Evolutionary conservation across 495 filamentous ascomycete genomes (phyloP), one percentile per base, ranked within the genome.

Genomic region (Pyrenopolyporus hunteri): DNA sequence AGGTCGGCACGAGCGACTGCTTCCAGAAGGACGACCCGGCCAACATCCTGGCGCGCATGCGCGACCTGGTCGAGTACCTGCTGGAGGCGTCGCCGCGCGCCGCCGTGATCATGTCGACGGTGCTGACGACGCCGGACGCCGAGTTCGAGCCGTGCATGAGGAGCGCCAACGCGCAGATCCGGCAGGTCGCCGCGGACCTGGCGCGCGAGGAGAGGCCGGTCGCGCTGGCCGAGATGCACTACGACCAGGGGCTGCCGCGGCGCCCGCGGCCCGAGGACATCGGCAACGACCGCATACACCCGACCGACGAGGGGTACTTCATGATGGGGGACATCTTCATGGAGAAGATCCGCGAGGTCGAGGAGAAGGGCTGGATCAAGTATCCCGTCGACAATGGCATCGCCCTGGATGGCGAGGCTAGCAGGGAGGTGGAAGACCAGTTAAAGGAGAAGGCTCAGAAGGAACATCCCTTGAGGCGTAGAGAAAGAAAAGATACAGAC

Each of bases 241-340:
- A 61, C 54, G 44, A 66, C 37, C 53, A 72, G 49, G 48, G 51
- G 26, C 31, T 63, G 1, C 48, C 76, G 28, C 17, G 66, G 57
- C 66, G 70, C n/a, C 60, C 68, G 10, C 14, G 48, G 48, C 57
- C 68, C 25, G 48, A 69, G 32, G 44, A 70, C 58, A 66, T 72
- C 66, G 54, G 63, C 6, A 16, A 25, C 32, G 62, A 70, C 46
- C 37, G 57, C 2, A 59, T 64, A 10, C 79, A 80, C 56, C 79
- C 78, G 1, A 80, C 73, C 11, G 71, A 80, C 60, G 47, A 44
- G 10, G 77, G 77, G 1, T 82, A 82, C 52, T 50, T 63, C n/a
- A 74, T 76, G 69, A 80, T 82, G 77, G 79, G 76, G 9, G 61
- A 67, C 10, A 71, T 72, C 37, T 81, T 78, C 72, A 59, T 68